Evolutionary conservation across 2,329 filamentous ascomycete species (phyloP).

Genomic region (Aspergillus novoparasiticus): DNA sequence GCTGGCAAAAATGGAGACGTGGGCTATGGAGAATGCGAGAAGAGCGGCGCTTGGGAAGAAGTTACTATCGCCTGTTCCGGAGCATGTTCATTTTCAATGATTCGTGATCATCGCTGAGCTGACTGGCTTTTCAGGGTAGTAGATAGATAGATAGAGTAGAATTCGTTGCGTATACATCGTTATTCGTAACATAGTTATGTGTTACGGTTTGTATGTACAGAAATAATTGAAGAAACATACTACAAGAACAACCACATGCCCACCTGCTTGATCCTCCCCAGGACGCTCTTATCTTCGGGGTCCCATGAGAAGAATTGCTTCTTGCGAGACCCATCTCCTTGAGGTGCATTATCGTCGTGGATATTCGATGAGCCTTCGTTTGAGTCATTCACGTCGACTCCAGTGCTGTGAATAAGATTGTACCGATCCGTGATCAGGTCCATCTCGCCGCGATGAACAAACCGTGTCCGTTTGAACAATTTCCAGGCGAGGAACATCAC

Average conservation of each 20-base stretch:
- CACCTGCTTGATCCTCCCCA: slow-evolving; percentile 30
- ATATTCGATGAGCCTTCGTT: slow-evolving; percentile 9
- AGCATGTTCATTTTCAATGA: background rate
- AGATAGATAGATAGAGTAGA: background rate
- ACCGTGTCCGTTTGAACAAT: slow-evolving; percentile 50
- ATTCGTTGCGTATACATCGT: background rate
- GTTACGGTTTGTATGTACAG: background rate
- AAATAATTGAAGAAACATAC: background rate
- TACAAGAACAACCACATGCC: slow-evolving; percentile 46
- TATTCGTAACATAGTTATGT: background rate
- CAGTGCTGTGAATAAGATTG: slow-evolving; percentile 14
- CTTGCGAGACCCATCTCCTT: background rate
- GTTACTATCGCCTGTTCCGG: background rate
- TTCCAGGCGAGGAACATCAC: slow-evolving; percentile 62
- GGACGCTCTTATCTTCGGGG: slow-evolving; percentile 12
- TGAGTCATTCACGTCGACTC: slow-evolving; percentile 28
- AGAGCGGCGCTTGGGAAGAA: background rate
- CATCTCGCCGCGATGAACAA: slow-evolving; percentile 51
- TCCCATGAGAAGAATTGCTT: background rate
- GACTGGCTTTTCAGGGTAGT: background rate
- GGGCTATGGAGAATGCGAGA: background rate
- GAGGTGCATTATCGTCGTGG: background rate
- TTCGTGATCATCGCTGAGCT: background rate
- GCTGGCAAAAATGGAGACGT: background rate
- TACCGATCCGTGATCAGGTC: slow-evolving; percentile 55